Evolutionary conservation across 306 rosid genomes (phyloP).

Genomic region (Gynostemma pentaphyllum): DNA sequence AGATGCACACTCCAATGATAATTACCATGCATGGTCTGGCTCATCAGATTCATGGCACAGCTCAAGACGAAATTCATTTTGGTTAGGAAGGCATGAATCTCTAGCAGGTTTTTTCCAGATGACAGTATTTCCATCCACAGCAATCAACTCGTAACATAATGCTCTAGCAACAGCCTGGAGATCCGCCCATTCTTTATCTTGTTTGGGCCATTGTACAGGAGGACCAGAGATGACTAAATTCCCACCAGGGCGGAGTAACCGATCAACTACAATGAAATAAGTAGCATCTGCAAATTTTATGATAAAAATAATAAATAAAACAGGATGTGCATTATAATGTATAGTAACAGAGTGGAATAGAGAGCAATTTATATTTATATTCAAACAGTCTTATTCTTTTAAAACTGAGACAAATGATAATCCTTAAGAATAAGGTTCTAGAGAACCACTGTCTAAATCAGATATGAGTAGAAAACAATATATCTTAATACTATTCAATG

Average conservation of each 20-base stretch:
- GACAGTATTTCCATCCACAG: constrained; percentile 86
- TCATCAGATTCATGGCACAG: constrained; percentile 68
- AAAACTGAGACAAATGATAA: neutral
- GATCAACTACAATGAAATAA: constrained; percentile 89
- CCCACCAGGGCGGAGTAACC: constrained; percentile 95
- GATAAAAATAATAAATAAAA: constrained; percentile 12
- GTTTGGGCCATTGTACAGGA: constrained; percentile 94
- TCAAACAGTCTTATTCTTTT: neutral
- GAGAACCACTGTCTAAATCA: neutral
- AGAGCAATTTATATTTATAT: neutral
- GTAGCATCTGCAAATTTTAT: constrained; percentile 61
- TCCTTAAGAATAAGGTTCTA: neutral
- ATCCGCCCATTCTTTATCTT: constrained; percentile 99
- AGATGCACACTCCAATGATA: neutral
- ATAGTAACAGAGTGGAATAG: neutral
- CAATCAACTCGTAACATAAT: constrained; percentile 81
- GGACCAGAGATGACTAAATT: constrained; percentile 90
- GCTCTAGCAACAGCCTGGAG: constrained; percentile 92
- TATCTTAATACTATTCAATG: neutral
- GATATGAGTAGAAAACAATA: neutral
- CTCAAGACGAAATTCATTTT: constrained; percentile 75
- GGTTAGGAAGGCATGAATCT: constrained; percentile 67
- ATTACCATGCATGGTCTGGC: constrained; percentile 80
- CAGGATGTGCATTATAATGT: constrained; percentile 5
- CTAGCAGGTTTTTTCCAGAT: constrained; percentile 85